These are phyloP conservation scores for Talaromyces sp. DNA, from an alignment of 2,329 filamentous ascomycete genomes.

Conservation along the genomic window DNA sequence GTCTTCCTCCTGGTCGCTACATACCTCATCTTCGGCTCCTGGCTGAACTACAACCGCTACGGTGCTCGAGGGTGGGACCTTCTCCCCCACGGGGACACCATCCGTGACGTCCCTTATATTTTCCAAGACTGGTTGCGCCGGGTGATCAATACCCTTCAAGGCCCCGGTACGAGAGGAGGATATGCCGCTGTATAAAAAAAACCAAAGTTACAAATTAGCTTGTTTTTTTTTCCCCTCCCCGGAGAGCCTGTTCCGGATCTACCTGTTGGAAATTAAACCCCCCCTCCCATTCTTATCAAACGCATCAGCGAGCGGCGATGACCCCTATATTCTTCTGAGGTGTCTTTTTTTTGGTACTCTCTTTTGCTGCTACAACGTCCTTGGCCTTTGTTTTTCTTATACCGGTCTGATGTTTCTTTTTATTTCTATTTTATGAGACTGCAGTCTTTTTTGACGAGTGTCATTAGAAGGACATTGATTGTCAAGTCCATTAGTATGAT, in stretches of 20 bases:
- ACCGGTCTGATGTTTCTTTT: neutral
- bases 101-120: slow-evolving; percentile 88
- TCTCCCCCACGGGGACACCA: slow-evolving; percentile 84
- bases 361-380: neutral
- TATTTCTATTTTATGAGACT: neutral
- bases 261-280: neutral
- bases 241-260: neutral
- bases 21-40: slow-evolving; percentile 96
- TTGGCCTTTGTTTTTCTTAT: neutral
- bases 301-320: neutral
- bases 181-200: slow-evolving; percentile 78
- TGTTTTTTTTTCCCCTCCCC: neutral
- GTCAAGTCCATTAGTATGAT: neutral
- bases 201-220: neutral
- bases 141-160: slow-evolving; percentile 78
- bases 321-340: neutral
- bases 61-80: slow-evolving; percentile 93
- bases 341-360: neutral
- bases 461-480: neutral
- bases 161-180: slow-evolving; percentile 76
- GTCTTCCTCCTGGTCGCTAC: slow-evolving; percentile 78
- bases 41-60: slow-evolving; percentile 98
- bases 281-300: neutral
- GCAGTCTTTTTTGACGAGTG: neutral
- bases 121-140: slow-evolving; percentile 81